Conservation (phyloP, 2,329 filamentous ascomycete genomes). For the Calonectria montana region DNA sequence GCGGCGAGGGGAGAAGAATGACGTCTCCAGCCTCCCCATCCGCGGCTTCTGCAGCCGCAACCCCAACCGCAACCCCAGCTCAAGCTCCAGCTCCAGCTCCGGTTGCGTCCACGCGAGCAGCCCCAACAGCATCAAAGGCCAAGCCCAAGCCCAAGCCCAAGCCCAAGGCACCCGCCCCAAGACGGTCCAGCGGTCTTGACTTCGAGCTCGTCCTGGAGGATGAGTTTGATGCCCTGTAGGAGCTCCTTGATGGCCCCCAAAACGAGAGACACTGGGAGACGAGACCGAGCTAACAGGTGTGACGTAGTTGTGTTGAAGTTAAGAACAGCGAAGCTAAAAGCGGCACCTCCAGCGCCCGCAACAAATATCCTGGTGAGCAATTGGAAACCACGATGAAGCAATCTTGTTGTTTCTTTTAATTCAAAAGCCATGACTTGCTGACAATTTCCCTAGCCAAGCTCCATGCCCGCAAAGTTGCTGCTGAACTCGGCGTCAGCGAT, state of each 20-base stretch:
- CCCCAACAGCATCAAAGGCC: background rate
- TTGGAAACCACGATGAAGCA: background rate
- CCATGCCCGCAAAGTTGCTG: slow-evolving; percentile 67
- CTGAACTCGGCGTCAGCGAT: slow-evolving; percentile 59
- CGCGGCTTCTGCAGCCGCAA: slow-evolving; percentile 7
- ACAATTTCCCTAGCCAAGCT: slow-evolving; percentile 57
- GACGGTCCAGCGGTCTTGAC: slow-evolving; percentile 20
- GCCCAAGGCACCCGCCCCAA: background rate
- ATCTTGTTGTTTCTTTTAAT: background rate
- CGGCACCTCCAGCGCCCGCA: slow-evolving; percentile 22
- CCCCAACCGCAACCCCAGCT: background rate
- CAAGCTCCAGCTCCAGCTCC: background rate
- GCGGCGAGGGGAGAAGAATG: slow-evolving; percentile 17
- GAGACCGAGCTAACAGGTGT: slow-evolving; percentile 15
- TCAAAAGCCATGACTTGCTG: background rate
- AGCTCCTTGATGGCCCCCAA: background rate
- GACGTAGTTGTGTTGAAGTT: slow-evolving; percentile 52
- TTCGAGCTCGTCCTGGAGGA: slow-evolving; percentile 58
- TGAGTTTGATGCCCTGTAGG: slow-evolving; percentile 68
- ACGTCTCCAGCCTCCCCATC: slow-evolving; percentile 1
- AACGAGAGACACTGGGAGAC: too few relatives aligned
- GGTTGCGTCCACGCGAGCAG: background rate
- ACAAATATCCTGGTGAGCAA: slow-evolving; percentile 54
- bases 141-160: background rate
- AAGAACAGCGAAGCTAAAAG: slow-evolving; percentile 37